Evolutionary conservation across 1,284 basidiomycete genomes (phyloP).

Genomic region (Heliocybe sulcata): DNA sequence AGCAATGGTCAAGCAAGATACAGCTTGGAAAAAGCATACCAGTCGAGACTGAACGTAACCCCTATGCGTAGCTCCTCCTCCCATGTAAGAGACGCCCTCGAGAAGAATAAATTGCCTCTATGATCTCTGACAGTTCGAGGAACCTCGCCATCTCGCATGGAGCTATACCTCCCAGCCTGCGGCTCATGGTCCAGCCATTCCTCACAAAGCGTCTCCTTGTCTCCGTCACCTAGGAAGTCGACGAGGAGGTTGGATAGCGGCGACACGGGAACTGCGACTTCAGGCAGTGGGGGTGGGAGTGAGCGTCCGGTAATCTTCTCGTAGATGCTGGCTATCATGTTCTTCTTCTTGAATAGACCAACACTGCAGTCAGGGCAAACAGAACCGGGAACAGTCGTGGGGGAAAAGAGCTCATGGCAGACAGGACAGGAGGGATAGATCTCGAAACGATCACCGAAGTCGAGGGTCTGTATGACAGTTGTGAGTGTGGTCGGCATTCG

Average conservation of each 20-base stretch:
- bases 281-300: background rate
- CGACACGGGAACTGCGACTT: background rate
- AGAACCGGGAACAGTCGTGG: background rate
- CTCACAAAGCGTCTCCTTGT: background rate
- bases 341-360: background rate
- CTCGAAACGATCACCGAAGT: conserved; percentile 16
- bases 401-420: conserved; percentile 12
- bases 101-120: background rate
- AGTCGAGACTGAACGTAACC: background rate
- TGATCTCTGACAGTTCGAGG: background rate
- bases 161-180: background rate
- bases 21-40: background rate
- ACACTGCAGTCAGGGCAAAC: background rate
- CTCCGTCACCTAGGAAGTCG: background rate
- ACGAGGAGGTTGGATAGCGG: background rate
- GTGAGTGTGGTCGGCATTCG: conserved; percentile 15
- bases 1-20: background rate
- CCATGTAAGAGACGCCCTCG: background rate
- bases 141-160: background rate
- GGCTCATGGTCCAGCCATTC: background rate
- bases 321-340: background rate
- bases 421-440: conserved; percentile 14
- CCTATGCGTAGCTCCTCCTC: background rate
- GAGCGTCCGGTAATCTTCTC: background rate
- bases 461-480: conserved; percentile 14